Conservation (phyloP, 371 early-diverging fungal species). For the Syncephalastrum contaminatum region DNA sequence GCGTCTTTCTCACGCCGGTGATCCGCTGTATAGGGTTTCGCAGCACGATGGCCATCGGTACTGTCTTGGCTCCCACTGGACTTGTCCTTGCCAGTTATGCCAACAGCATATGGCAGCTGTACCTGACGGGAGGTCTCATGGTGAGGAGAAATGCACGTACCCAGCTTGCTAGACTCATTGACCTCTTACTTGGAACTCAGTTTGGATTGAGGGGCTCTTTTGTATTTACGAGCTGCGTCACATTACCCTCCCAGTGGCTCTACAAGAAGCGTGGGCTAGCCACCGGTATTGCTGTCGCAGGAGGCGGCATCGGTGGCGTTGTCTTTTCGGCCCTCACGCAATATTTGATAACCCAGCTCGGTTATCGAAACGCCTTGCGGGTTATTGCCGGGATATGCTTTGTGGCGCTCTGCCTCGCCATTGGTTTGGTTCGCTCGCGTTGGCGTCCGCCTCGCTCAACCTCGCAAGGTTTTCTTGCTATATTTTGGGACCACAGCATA, state of each 20-base stretch:
- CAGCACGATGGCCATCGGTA: slow-evolving; percentile 48
- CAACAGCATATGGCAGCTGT: slow-evolving; percentile 43
- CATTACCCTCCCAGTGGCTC: slow-evolving; percentile 49
- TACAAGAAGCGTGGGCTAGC: slow-evolving; percentile 39
- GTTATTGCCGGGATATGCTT: slow-evolving; percentile 32
- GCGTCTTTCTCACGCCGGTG: slow-evolving; percentile 49
- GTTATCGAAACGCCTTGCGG: slow-evolving; percentile 56
- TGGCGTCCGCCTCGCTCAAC: slow-evolving; percentile 24
- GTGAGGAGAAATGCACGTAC: not conserved
- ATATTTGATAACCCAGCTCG: slow-evolving; percentile 43
- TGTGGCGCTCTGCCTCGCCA: slow-evolving; percentile 36
- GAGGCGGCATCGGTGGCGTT: slow-evolving; percentile 76
- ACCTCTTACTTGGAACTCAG: slow-evolving; percentile 63
- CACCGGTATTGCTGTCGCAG: slow-evolving; percentile 59
- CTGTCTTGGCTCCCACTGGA: slow-evolving; percentile 21
- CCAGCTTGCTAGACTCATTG: slow-evolving; percentile 37
- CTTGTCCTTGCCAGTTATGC: slow-evolving; percentile 46
- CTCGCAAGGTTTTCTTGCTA: not conserved
- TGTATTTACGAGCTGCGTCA: slow-evolving; percentile 37
- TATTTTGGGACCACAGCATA: slow-evolving; percentile 16
- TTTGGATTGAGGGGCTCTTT: slow-evolving; percentile 34
- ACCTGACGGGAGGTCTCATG: slow-evolving; percentile 46
- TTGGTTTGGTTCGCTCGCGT: slow-evolving; percentile 27
- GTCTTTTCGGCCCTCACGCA: slow-evolving; percentile 59
- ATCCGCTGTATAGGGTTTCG: slow-evolving; percentile 51